Evolutionary conservation across 148 eudicot species (phyloP).

Genomic region (Rhododendron molle): DNA sequence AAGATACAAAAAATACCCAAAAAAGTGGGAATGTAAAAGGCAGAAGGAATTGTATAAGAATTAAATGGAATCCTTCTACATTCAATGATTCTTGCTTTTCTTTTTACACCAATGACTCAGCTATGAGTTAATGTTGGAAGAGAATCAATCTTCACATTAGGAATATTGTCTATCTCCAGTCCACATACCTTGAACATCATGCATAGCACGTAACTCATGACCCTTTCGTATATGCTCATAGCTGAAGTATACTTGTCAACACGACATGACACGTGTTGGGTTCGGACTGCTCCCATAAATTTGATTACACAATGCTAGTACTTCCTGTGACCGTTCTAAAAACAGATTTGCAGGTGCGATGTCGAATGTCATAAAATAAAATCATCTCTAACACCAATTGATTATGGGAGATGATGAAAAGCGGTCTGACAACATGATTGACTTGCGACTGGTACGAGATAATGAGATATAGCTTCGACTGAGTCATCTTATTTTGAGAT

Average conservation of each 20-base stretch:
- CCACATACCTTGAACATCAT: background rate
- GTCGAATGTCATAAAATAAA: no score
- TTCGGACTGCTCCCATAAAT: rapidly evolving
- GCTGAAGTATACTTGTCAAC: background rate
- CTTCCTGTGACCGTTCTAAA: rapidly evolving
- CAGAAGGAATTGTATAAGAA: slow-evolving; percentile 7
- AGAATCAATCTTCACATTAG: background rate
- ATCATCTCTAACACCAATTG: rapidly evolving
- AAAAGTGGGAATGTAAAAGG: background rate
- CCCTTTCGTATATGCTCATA: background rate
- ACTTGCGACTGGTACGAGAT: no score
- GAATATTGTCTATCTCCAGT: background rate
- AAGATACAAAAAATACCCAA: background rate
- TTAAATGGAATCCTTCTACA: slow-evolving; percentile 17
- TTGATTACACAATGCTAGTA: no score
- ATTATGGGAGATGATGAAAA: no score
- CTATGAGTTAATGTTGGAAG: background rate
- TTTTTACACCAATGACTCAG: slow-evolving; percentile 13
- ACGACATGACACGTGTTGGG: no score
- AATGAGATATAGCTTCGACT: no score
- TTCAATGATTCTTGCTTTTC: slow-evolving; percentile 24
- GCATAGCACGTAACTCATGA: background rate
- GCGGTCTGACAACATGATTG: no score
- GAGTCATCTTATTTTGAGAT: no score
- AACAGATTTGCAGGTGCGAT: no score